Base-by-base conservation (phyloP, 768 basidiomycete genomes). In the Cytidiella melzeri region DNA sequence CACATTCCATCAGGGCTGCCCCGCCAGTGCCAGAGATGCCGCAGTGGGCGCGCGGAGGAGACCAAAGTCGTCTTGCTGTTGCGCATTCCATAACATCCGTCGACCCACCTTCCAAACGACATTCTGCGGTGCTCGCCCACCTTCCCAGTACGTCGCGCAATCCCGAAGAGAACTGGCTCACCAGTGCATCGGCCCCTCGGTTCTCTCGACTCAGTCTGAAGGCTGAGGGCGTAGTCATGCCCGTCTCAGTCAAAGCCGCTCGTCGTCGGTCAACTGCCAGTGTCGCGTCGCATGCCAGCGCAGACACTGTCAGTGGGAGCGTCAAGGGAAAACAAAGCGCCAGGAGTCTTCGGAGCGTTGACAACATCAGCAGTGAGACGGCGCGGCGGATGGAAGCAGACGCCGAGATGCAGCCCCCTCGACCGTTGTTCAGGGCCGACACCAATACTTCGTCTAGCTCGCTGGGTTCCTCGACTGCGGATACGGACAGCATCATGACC, bases 171-270 rank as follows among this genome's bases (percentile, higher is more conserved):
- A 61, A 59, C 49, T 63, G 62, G 62, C 48, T 63, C 27, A 51
- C 50, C n/a, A 37, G 47, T 23, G 48, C 58, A 18, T 52, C 59
- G 12, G 42, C 59, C 20, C 63, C 63, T 13, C 43, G 47, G 43
- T 64, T 64, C 57, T 62, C 61, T n/a, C 54, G 63, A 0, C 48
- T 59, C 18, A 52, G 59, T 3, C 49, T 64, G 21, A 57, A 55
- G 40, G 57, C 50, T 13, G 52, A 56, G 36, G 61, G 63, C 46
- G 61, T 64, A 23, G 51, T 64, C 34, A 51, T 64, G 50, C 63
- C 63, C 19, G 55, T 64, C 10, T 51, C 50, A 28, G 55, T 52
- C 50, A 54, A 51, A 43, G 59, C 57, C 40, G 50, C 48, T 4
- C 45, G 50, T 21, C 51, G 58, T 13, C 54, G 57, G 12, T 56